Conservation (phyloP, 1,139 yeast species). For the Scheffersomyces cryptocercus region DNA sequence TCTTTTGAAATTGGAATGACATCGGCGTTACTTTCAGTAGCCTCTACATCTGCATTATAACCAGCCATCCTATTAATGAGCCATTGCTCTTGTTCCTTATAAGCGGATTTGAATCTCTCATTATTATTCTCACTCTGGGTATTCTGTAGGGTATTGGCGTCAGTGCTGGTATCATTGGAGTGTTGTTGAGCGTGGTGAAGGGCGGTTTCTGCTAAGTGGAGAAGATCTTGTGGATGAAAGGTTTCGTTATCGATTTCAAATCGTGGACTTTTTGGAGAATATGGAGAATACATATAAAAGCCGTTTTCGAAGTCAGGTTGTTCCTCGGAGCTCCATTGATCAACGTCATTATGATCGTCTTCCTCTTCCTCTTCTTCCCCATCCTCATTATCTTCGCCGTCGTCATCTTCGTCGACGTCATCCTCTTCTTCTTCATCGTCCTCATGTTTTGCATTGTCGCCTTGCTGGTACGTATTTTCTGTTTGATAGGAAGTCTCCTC, state of each 20-base stretch:
- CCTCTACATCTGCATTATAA: constrained; percentile 23
- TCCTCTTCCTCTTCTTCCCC: constrained; percentile 20
- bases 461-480: not conserved
- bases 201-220: constrained; percentile 14
- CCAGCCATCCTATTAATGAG: constrained; percentile 9
- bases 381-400: constrained; percentile 21
- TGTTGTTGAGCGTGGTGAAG: constrained; percentile 8
- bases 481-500: not conserved
- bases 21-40: constrained; percentile 13
- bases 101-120: not conserved
- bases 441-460: not conserved
- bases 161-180: not conserved
- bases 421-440: constrained; percentile 3
- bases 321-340: constrained; percentile 8
- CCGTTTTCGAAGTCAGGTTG: constrained; percentile 1
- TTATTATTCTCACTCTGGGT: not conserved
- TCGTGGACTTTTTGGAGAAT: too few relatives aligned
- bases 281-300: not conserved
- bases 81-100: not conserved
- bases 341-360: constrained; percentile 19
- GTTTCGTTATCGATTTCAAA: constrained; percentile 2
- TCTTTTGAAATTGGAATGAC: constrained; percentile 6
- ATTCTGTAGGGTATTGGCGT: too few relatives aligned
- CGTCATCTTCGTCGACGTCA: constrained; percentile 17
- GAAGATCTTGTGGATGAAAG: constrained; percentile 7